phyloP scores from a whole-genome alignment of 176 grass and related monocot species.

The Hsuehochloa calcarea region DNA sequence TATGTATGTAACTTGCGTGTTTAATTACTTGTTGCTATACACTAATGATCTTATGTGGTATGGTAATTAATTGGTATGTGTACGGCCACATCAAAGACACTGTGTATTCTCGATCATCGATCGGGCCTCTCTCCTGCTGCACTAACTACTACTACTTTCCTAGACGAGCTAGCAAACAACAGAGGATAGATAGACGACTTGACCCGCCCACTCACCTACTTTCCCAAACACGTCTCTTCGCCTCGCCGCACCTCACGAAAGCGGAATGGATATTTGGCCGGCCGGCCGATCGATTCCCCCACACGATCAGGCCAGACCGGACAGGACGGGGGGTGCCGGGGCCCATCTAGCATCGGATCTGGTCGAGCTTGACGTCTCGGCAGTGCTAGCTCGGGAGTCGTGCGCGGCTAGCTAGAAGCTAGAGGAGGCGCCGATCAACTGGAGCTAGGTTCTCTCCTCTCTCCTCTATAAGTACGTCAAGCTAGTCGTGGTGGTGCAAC shows the following conservation, averaged over 20 bases:
- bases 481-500: neutral
- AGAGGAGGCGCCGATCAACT: neutral
- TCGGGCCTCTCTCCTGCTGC: neutral
- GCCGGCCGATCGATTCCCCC: neutral
- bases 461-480: neutral
- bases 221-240: neutral
- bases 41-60: too few species aligned
- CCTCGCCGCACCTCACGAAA: neutral
- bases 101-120: too few species aligned
- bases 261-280: neutral
- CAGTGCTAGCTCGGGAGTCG: neutral
- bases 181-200: neutral
- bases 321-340: neutral
- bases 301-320: neutral
- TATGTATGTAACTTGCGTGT: too few species aligned
- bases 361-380: neutral
- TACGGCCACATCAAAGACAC: too few species aligned
- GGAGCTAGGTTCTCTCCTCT: neutral
- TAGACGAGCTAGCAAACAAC: slow-evolving; percentile 29
- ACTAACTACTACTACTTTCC: neutral
- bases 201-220: neutral
- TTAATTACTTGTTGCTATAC: too few species aligned
- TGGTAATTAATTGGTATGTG: too few species aligned
- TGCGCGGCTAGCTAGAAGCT: neutral
- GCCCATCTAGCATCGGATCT: neutral